Conservation (phyloP, 192 early-diverging fungal species). For the Bifiguratus adelaidae region DNA sequence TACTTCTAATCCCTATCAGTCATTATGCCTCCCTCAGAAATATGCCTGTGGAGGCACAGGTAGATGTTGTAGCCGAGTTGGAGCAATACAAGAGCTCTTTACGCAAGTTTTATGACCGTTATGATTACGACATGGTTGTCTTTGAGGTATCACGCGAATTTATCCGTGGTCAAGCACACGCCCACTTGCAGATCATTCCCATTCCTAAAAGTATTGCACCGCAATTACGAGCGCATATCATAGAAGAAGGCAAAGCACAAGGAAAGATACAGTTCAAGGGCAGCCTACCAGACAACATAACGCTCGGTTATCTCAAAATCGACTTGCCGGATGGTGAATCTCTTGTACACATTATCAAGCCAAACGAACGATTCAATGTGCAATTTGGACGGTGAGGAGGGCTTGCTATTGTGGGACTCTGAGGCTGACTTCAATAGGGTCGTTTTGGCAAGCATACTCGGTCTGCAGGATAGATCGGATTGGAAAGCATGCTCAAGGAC, state of each 20-base stretch:
- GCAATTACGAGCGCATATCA: slow-evolving; percentile 22
- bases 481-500: slow-evolving; percentile 71
- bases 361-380: slow-evolving; percentile 45
- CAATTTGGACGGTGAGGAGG: slow-evolving; percentile 59
- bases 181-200: slow-evolving; percentile 63
- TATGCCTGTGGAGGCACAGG: slow-evolving; percentile 20
- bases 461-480: slow-evolving; percentile 52
- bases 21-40: slow-evolving; percentile 33
- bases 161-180: slow-evolving; percentile 34
- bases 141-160: slow-evolving; percentile 62
- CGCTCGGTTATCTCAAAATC: slow-evolving; percentile 32
- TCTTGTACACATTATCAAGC: slow-evolving; percentile 30
- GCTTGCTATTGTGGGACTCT: neutral
- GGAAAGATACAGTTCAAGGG: slow-evolving; percentile 20
- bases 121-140: slow-evolving; percentile 53
- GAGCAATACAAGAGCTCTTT: slow-evolving; percentile 44
- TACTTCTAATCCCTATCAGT: slow-evolving; percentile 51
- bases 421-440: slow-evolving; percentile 15
- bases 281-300: slow-evolving; percentile 15
- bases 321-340: slow-evolving; percentile 37
- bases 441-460: slow-evolving; percentile 56
- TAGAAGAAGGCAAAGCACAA: slow-evolving; percentile 25
- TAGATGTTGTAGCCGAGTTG: slow-evolving; percentile 32
- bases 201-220: slow-evolving; percentile 30
- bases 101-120: slow-evolving; percentile 36